Evolutionary conservation across 345 rosid species (phyloP), one percentile per base, ranked within the genome.

Genomic region (Acer negundo): DNA sequence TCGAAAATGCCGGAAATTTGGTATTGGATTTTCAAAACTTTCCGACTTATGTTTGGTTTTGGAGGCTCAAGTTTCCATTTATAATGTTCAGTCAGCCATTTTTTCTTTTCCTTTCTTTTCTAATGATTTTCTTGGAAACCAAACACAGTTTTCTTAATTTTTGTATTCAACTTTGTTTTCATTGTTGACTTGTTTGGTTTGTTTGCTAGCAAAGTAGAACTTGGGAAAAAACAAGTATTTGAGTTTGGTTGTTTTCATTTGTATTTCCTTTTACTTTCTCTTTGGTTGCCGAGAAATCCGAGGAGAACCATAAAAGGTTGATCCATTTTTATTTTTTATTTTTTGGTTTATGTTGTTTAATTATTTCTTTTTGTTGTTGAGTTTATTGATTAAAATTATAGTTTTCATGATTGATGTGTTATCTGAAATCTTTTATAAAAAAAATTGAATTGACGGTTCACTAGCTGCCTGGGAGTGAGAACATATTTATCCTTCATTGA

Each of bases 241-340:
- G 8, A 72, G 13, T 63, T 79, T 67, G 31, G 38, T 79, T 59
- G 40, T 66, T 72, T 78, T 70, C 17, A 6, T 70, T 56, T 76
- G 65, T 78, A 74, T 73, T 47, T 62, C 28, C 64, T 40, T 75
- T 78, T 40, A 15, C 47, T 72, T 44, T 62, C 53, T 42, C 11
- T 74, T 72, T 59, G 73, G 74, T 79, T 75, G 82, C 77, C 76
- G 84, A 63, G 75, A 74, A 78, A 79, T 80, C 64, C 84, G 67
- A 83, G 59, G 77, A 35, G 20, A 66, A 16, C 62, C 20, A 46
- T 56, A 66, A 24, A 64, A n/a, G 53, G 35, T 35, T 28, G 51
- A 49, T 17, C n/a, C 15, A 23, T 0, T 3, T 22, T 74, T 13
- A n/a, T n/a, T n/a, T n/a, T 72, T 44, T 0, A 46, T 74, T 1